A percentile compares a stretch with the other conserved stretches of the same genome.
Conservation (phyloP, 2,329 filamentous ascomycete genomes). For the Aspergillus sp. region DNA sequence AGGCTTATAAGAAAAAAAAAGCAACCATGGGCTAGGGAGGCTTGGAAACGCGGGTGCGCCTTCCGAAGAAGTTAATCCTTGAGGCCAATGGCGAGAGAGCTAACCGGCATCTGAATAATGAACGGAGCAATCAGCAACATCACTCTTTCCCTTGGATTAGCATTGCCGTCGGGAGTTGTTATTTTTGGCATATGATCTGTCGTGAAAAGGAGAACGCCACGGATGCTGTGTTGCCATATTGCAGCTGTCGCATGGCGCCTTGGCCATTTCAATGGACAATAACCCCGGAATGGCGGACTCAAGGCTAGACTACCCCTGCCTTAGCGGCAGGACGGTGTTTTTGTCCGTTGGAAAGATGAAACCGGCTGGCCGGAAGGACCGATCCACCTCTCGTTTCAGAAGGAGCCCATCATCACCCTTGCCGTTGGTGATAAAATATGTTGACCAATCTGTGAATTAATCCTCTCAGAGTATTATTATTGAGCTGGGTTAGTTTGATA, state of each 20-base stretch:
- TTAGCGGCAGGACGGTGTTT: constrained; percentile 15
- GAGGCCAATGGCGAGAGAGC: neutral
- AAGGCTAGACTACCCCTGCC: constrained; percentile 15
- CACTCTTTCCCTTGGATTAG: neutral
- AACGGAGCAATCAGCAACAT: neutral
- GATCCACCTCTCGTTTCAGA: constrained; percentile 11
- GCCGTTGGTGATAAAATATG: neutral
- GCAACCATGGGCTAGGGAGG: neutral
- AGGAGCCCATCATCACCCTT: constrained; percentile 1
- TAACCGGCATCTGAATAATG: neutral
- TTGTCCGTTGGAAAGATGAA: constrained; percentile 19
- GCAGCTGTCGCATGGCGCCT: too few species aligned
- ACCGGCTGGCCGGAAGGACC: constrained; percentile 20
- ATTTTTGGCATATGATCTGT: constrained; percentile 1
- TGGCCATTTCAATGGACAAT: neutral
- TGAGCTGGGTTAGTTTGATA: neutral
- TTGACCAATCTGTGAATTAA: neutral
- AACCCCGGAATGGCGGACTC: neutral
- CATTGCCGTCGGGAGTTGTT: neutral
- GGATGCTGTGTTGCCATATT: neutral
- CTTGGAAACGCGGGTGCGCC: neutral
- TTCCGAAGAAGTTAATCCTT: neutral
- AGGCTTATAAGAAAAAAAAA: neutral
- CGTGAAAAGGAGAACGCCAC: neutral
- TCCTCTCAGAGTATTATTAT: neutral